A percentile compares a stretch with the other conserved stretches of the same genome.
Conservation (phyloP, 2,329 filamentous ascomycete species). For the Apiospora aurea region DNA sequence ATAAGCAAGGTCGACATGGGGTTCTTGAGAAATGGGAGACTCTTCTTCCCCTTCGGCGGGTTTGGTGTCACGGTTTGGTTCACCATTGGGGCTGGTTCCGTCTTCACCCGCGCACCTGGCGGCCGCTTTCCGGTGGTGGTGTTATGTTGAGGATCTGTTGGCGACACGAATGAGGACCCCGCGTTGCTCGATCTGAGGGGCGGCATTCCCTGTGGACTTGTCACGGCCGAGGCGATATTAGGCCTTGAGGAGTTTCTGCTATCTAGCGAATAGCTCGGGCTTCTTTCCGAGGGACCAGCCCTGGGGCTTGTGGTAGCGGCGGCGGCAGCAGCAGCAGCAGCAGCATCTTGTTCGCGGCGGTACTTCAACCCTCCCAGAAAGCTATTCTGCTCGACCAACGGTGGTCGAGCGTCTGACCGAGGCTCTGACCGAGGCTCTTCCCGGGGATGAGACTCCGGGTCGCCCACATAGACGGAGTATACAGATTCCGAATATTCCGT, state of each 20-base stretch:
- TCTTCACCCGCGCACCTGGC: constrained; percentile 45
- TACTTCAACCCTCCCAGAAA: constrained; percentile 66
- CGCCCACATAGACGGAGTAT: constrained; percentile 13
- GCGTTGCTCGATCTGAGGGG: constrained; percentile 42
- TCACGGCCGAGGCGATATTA: constrained; percentile 40
- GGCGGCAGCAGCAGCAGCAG: constrained; percentile 26
- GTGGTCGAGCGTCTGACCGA: constrained; percentile 38
- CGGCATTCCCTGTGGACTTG: constrained; percentile 39
- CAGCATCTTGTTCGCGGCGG: constrained; percentile 47
- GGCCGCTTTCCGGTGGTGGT: constrained; percentile 50
- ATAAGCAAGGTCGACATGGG: constrained; percentile 65
- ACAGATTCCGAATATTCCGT: constrained; percentile 30
- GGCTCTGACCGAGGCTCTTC: constrained; percentile 38
- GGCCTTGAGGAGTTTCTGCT: constrained; percentile 27
- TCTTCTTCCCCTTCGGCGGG: constrained; percentile 56
- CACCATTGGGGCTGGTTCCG: constrained; percentile 45
- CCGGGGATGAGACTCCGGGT: constrained; percentile 21
- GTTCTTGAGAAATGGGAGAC: constrained; percentile 65
- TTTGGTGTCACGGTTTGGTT: constrained; percentile 45
- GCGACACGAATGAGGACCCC: constrained; percentile 54
- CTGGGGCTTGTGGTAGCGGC: constrained; percentile 23
- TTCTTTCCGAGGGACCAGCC: constrained; percentile 33
- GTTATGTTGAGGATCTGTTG: constrained; percentile 55
- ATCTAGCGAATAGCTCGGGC: constrained; percentile 30
- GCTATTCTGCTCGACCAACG: constrained; percentile 49